Conservation (phyloP, 169 alveolate species). For the Eimeria acervulina region DNA sequence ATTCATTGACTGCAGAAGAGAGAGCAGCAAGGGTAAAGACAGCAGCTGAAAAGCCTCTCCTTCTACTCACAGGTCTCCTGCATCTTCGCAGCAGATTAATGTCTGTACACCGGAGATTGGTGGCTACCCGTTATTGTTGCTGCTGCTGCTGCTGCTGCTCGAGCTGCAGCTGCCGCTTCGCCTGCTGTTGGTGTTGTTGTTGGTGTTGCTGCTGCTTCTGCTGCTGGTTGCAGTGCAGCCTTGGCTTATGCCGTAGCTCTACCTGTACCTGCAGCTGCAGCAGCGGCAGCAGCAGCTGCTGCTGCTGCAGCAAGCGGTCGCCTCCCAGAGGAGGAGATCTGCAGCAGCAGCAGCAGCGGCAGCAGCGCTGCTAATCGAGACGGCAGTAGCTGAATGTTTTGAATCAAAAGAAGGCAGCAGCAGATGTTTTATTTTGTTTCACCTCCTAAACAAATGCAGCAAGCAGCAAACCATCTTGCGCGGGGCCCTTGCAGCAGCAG, state of each 20-base stretch:
- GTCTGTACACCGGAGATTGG: background rate
- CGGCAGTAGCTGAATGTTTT: background rate
- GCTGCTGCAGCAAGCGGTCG: constrained; percentile 24
- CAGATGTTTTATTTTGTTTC: background rate
- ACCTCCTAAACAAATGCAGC: background rate
- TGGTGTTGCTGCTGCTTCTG: background rate
- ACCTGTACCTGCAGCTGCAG: background rate
- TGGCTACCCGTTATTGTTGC: background rate
- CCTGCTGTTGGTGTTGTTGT: background rate
- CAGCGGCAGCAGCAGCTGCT: constrained; percentile 34
- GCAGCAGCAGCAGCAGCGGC: constrained; percentile 60
- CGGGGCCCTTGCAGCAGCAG: background rate
- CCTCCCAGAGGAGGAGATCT: background rate
- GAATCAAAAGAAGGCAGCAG: background rate
- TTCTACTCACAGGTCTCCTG: background rate
- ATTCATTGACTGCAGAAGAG: too few relatives aligned
- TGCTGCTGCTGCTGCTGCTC: constrained; percentile 19
- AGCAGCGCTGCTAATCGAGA: background rate
- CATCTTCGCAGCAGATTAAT: background rate
- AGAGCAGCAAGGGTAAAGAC: background rate
- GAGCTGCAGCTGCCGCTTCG: background rate
- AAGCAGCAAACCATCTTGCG: too few relatives aligned
- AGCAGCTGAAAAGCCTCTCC: background rate
- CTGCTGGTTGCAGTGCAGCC: background rate
- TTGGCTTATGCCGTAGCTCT: background rate